These are phyloP conservation scores for Capillidium heterosporum DNA, from an alignment of 371 early-diverging fungal species.

Conservation along the genomic window DNA sequence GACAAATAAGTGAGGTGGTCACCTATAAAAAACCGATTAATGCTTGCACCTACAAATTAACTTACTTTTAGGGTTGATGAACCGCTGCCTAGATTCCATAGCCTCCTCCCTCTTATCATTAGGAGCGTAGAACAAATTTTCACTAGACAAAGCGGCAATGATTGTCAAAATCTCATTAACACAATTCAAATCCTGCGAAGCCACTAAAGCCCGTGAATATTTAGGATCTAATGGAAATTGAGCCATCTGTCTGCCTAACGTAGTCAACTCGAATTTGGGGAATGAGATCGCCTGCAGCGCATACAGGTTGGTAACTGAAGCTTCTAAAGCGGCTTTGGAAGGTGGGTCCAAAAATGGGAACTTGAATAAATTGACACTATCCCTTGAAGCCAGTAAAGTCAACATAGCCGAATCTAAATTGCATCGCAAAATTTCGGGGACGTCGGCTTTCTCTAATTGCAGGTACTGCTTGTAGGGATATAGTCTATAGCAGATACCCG, in stretches of 20 bases:
- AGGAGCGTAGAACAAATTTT: constrained; percentile 72
- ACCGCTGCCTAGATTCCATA: constrained; percentile 31
- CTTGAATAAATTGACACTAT: constrained; percentile 63
- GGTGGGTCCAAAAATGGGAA: constrained; percentile 96
- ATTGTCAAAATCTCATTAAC: constrained; percentile 73
- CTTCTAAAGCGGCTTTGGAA: constrained; percentile 41
- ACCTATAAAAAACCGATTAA: constrained; percentile 28
- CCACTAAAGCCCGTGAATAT: constrained; percentile 75
- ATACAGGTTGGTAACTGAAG: constrained; percentile 75
- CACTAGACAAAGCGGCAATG: constrained; percentile 76
- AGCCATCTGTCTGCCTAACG: constrained; percentile 73
- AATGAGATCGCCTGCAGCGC: constrained; percentile 70
- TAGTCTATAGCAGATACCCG: constrained; percentile 79
- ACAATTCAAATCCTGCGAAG: constrained; percentile 34
- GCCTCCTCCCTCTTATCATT: constrained; percentile 73
- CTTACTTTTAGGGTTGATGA: constrained; percentile 19
- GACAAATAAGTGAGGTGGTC: constrained; percentile 83
- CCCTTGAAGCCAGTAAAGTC: constrained; percentile 62
- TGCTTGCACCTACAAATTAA: not conserved
- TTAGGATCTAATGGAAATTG: constrained; percentile 88
- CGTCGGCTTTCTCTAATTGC: constrained; percentile 54
- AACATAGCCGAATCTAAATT: constrained; percentile 79
- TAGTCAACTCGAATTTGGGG: constrained; percentile 59
- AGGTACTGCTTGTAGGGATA: constrained; percentile 79
- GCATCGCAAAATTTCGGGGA: constrained; percentile 90